These are phyloP conservation scores for Coffea humblotiana DNA, from an alignment of 305 asterid genomes.

Conservation along the genomic window DNA sequence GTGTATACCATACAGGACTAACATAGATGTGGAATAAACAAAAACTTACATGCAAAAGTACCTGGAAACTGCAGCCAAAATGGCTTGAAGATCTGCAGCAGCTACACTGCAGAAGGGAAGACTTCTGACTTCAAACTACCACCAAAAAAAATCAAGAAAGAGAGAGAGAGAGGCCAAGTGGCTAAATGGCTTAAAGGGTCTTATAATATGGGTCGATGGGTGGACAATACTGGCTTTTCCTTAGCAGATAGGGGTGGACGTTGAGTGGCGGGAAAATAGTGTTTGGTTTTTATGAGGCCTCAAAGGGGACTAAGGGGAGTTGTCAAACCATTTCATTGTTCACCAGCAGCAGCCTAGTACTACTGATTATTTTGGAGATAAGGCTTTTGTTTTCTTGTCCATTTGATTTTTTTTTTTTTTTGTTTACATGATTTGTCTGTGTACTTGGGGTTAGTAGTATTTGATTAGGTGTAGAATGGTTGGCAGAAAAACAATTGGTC, in stretches of 20 bases:
- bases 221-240: conserved; percentile 55
- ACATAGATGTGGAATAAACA: neutral
- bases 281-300: conserved; percentile 42
- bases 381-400: no score
- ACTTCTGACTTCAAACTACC: neutral
- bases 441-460: neutral
- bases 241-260: conserved; percentile 68
- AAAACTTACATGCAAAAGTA: neutral
- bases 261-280: conserved; percentile 81
- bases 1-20: neutral
- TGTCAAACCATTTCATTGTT: neutral
- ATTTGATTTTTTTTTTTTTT: neutral
- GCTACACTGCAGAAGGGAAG: neutral
- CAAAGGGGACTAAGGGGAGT: conserved; percentile 19
- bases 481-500: neutral
- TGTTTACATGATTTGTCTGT: neutral
- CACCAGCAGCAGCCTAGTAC: neutral
- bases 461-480: neutral
- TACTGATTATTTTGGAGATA: neutral
- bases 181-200: conserved; percentile 7
- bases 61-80: conserved; percentile 20
- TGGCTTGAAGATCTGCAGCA: conserved; percentile 11
- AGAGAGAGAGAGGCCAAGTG: conserved; percentile 19
- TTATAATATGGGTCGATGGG: conserved; percentile 19
- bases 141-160: neutral